phyloP scores from a whole-genome alignment of 2,329 filamentous ascomycete species.

The Phialophora tarda region DNA sequence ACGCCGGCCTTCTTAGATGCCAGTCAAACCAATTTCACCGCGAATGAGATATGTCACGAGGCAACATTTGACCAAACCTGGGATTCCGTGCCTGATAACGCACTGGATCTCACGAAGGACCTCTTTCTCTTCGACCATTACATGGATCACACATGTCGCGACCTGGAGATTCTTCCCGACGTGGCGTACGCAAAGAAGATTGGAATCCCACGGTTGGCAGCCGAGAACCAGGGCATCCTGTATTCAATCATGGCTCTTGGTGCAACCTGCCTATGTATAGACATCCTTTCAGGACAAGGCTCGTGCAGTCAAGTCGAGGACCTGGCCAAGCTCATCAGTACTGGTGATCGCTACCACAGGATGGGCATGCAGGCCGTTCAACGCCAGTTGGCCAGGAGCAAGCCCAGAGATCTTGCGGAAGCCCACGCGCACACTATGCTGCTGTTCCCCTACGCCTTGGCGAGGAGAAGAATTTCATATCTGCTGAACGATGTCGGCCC shows the following conservation, averaged over 20 bases:
- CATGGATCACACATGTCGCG: conserved; percentile 14
- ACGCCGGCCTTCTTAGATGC: background rate
- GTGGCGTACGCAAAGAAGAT: conserved; percentile 3
- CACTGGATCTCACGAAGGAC: conserved; percentile 3
- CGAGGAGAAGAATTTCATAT: conserved; percentile 16
- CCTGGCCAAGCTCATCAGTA: conserved; percentile 10
- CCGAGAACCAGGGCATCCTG: conserved; percentile 10
- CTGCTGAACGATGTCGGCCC: conserved; percentile 13
- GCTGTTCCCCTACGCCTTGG: conserved; percentile 20
- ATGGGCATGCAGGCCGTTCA: conserved; percentile 11
- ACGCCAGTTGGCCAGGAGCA: background rate
- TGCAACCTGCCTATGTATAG: conserved; percentile 9
- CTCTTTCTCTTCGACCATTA: conserved; percentile 25
- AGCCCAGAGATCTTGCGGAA: conserved; percentile 13
- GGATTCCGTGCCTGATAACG: background rate
- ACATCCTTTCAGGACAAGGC: conserved; percentile 4
- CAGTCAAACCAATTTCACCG: background rate
- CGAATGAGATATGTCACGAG: background rate
- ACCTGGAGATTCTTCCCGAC: conserved; percentile 1
- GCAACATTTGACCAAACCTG: background rate
- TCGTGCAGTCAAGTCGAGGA: background rate
- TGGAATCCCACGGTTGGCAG: conserved; percentile 12
- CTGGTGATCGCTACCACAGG: conserved; percentile 19
- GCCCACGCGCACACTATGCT: conserved; percentile 17
- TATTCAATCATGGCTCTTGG: conserved; percentile 15